Base-by-base conservation (phyloP, 345 rosid species). In the Salix dunnii region DNA sequence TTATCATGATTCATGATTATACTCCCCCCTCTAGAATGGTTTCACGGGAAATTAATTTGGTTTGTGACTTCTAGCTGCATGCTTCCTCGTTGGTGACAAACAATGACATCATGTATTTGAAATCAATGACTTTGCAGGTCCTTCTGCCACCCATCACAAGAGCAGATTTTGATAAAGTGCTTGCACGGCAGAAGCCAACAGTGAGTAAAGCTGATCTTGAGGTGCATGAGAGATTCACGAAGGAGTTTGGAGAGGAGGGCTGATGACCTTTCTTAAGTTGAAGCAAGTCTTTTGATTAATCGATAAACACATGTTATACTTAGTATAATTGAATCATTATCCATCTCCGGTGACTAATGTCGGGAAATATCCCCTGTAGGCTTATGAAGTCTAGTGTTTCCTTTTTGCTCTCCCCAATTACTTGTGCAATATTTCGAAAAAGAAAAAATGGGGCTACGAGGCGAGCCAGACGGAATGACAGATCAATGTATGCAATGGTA, bases 221-320 rank as follows among this genome's bases (percentile, higher is more conserved):
- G 4, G 92, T 94, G 60, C 98, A 94, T 7, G 98, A 92, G 86
- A 90, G 91, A 89, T 94, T 94, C 87, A 94, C 98, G 17, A 88
- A 87, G 79, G 98, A 94, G 87, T 94, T 90, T 83, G 98, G 98
- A 65, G 97, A 94, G 86, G 98, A 92, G 79, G 98, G 98, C 79
- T 92, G 76, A 90, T 66, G 74, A 58, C 51, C 53, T 31, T 11
- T 4, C 64, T 33, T 6, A 68, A 20, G 10, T 51, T 9, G 36
- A 53, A 23, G 23, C 60, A 16, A 25, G 10, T 27, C 42, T 62
- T 62, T 53, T 71, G 20, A 53, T 33, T 8, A 71, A 31, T 25
- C 10, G 3, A 51, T 30, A 33, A 4, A 30, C 31, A 28, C 38
- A 27, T 2, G 21, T 28, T 30, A 30, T 28, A 7, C 58, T 28